Evolutionary conservation across 371 early-diverging fungal genomes (phyloP).

Genomic region (Actinomucor elegans): DNA sequence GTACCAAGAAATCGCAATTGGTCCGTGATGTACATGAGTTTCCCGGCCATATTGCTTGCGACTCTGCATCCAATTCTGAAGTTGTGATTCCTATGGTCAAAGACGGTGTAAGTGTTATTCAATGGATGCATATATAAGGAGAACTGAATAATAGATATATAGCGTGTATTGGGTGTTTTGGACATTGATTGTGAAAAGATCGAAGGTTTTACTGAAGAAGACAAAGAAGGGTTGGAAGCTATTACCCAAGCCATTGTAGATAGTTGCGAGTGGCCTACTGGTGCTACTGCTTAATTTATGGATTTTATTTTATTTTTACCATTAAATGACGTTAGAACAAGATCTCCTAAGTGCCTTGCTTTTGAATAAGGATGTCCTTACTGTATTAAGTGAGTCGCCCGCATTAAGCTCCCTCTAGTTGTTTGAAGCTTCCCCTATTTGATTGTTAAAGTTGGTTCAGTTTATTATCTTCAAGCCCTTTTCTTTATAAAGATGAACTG

Average conservation of each 20-base stretch:
- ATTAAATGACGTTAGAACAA: too few relatives aligned
- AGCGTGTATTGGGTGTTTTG: slow-evolving; percentile 76
- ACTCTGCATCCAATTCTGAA: slow-evolving; percentile 84
- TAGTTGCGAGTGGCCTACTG: slow-evolving; percentile 57
- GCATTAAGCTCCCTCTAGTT: too few relatives aligned
- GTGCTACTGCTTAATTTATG: not conserved
- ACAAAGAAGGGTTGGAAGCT: slow-evolving; percentile 69
- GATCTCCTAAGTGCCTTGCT: too few relatives aligned
- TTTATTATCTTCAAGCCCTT: too few relatives aligned
- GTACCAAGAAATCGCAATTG: slow-evolving; percentile 50
- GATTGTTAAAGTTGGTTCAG: too few relatives aligned
- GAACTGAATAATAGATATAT: not conserved
- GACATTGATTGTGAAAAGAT: slow-evolving; percentile 82
- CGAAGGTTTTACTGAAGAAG: slow-evolving; percentile 78
- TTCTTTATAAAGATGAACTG: too few relatives aligned
- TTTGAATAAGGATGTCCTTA: too few relatives aligned
- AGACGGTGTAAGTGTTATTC: slow-evolving; percentile 40
- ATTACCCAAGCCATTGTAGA: slow-evolving; percentile 65
- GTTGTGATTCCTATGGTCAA: slow-evolving; percentile 84
- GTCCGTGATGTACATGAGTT: slow-evolving; percentile 83
- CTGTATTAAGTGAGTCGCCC: too few relatives aligned
- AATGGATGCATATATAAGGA: not conserved
- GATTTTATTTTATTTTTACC: too few relatives aligned
- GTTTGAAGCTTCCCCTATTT: too few relatives aligned
- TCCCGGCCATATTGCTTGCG: slow-evolving; percentile 93